A percentile compares a stretch with the other conserved stretches of the same genome.
These are phyloP conservation scores for Emmonsiellopsis sp. DNA, from an alignment of 2,329 filamentous ascomycete species.

Conservation along the genomic window DNA sequence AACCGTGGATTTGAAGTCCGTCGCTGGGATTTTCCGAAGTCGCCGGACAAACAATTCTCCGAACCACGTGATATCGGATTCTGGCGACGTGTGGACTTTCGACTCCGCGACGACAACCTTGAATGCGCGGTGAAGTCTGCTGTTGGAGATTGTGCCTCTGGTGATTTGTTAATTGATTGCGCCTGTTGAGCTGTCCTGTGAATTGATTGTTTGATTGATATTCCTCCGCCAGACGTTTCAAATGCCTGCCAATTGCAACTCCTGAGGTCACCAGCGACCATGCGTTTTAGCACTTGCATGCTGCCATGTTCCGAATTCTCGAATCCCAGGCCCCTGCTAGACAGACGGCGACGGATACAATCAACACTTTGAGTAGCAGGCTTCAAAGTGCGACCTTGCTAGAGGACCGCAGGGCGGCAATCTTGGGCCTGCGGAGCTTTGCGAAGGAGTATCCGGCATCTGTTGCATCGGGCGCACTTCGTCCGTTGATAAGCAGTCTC, in stretches of 20 bases:
- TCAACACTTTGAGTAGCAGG: slow-evolving; percentile 77
- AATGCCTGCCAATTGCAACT: slow-evolving; percentile 22
- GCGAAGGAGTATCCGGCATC: slow-evolving; percentile 94
- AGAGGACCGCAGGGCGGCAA: slow-evolving; percentile 88
- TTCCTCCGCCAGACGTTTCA: slow-evolving; percentile 10
- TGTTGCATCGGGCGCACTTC: slow-evolving; percentile 84
- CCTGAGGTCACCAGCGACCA: slow-evolving; percentile 28
- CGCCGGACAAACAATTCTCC: neutral
- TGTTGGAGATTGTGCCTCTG: neutral
- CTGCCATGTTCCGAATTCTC: slow-evolving; percentile 48
- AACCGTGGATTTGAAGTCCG: neutral
- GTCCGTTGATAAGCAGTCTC: slow-evolving; percentile 76
- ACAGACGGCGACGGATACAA: slow-evolving; percentile 92
- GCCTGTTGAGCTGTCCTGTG: neutral
- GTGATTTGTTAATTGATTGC: too few species aligned
- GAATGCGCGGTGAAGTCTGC: neutral
- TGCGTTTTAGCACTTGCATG: slow-evolving; percentile 25
- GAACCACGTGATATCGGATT: neutral
- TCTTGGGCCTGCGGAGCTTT: slow-evolving; percentile 87
- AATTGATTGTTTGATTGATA: neutral
- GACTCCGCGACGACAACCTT: neutral
- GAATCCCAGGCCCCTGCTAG: slow-evolving; percentile 75
- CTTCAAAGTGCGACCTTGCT: slow-evolving; percentile 83
- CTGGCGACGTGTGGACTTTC: neutral
- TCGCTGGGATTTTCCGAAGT: neutral